Percentiles rank a stretch among this genome's conserved stretches.
Conservation (phyloP, 768 basidiomycete genomes). For the Suillus hirtellus region DNA sequence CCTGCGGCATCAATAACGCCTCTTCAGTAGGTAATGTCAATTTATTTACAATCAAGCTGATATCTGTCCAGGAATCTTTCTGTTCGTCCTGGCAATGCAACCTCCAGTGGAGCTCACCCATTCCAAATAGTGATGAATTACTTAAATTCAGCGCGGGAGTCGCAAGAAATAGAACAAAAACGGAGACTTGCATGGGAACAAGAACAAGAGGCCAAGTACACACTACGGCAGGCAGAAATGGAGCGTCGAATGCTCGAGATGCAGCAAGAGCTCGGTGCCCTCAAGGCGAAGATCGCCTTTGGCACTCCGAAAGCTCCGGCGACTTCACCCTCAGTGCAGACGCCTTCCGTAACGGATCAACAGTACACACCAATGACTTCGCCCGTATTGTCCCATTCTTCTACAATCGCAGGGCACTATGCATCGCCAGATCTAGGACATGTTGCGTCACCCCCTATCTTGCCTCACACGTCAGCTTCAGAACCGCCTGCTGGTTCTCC, state of each 20-base stretch:
- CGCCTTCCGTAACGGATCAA: not conserved
- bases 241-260: conserved; percentile 56
- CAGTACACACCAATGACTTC: conserved; percentile 33
- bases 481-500: conserved; percentile 11
- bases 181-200: conserved; percentile 68
- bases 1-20: conserved; percentile 33
- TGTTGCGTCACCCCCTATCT: not conserved
- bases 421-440: conserved; percentile 25
- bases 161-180: conserved; percentile 59
- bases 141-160: conserved; percentile 55
- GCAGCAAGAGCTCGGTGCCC: conserved; percentile 50
- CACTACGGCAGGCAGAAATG: conserved; percentile 57
- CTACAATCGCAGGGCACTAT: conserved; percentile 17
- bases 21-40: conserved; percentile 36
- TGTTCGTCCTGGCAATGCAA: conserved; percentile 30
- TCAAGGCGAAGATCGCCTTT: conserved; percentile 42
- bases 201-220: conserved; percentile 62
- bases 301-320: conserved; percentile 19
- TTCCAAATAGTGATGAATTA: conserved; percentile 64
- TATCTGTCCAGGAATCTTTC: conserved; percentile 14
- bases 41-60: conserved; percentile 8
- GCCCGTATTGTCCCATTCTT: conserved; percentile 30
- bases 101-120: conserved; percentile 40
- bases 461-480: conserved; percentile 7
- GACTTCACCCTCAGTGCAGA: conserved; percentile 11